phyloP scores from a whole-genome alignment of 2,329 filamentous ascomycete genomes.

The Penicillium sp. region DNA sequence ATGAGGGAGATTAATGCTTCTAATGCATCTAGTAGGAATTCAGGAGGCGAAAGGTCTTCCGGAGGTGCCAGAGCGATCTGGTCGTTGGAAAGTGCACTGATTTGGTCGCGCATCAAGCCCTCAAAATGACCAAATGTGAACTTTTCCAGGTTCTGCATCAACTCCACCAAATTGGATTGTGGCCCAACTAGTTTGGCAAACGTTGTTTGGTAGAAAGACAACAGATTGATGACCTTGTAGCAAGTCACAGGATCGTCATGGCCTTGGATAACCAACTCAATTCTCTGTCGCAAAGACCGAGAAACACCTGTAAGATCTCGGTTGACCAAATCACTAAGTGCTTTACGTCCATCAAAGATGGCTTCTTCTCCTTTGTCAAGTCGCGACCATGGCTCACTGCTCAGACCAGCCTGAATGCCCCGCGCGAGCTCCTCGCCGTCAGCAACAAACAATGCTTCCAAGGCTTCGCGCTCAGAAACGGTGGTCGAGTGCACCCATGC shows the following conservation, averaged over 20 bases:
- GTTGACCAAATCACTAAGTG: slow-evolving; percentile 79
- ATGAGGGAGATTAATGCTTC: slow-evolving; percentile 72
- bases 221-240: slow-evolving; percentile 83
- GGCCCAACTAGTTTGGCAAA: slow-evolving; percentile 72
- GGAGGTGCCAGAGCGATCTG: slow-evolving; percentile 64
- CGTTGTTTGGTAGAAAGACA: slow-evolving; percentile 82
- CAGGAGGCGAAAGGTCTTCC: slow-evolving; percentile 67
- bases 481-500: slow-evolving; percentile 94
- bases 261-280: slow-evolving; percentile 86
- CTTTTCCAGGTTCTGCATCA: slow-evolving; percentile 62
- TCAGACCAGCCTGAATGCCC: slow-evolving; percentile 70
- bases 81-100: slow-evolving; percentile 61
- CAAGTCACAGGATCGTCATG: slow-evolving; percentile 84
- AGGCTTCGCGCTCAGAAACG: slow-evolving; percentile 85
- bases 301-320: slow-evolving; percentile 75
- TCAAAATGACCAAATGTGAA: slow-evolving; percentile 79
- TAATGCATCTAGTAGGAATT: slow-evolving; percentile 74
- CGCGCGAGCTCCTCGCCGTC: slow-evolving; percentile 84
- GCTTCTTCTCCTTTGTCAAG: slow-evolving; percentile 53
- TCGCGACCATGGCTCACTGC: slow-evolving; percentile 77
- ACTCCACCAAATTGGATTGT: slow-evolving; percentile 62
- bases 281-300: slow-evolving; percentile 76
- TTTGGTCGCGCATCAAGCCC: slow-evolving; percentile 69
- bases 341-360: slow-evolving; percentile 71
- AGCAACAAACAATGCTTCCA: slow-evolving; percentile 84